Conservation (phyloP, 495 filamentous ascomycete species). For the Talaromyces adpressus region DNA sequence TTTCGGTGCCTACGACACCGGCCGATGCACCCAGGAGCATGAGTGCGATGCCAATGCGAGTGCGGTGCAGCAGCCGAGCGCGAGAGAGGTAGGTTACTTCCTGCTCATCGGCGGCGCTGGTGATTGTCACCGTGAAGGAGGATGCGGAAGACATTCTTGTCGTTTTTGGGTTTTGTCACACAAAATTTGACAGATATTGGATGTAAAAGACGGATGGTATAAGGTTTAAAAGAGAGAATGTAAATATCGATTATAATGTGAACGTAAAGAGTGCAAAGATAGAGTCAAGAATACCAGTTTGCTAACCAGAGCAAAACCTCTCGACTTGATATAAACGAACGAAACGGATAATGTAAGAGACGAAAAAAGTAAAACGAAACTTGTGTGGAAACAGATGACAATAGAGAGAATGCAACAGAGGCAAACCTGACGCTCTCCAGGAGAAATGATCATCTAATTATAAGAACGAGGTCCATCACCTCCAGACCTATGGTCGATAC, state of each 20-base stretch:
- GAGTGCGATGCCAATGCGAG: conserved; percentile 29
- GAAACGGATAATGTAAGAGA: not conserved
- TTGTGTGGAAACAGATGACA: not conserved
- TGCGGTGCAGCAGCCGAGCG: conserved; percentile 27
- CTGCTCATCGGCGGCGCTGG: conserved; percentile 26
- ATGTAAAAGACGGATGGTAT: not conserved
- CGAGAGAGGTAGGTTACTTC: conserved; percentile 33
- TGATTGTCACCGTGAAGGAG: conserved; percentile 22
- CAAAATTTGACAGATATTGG: not conserved
- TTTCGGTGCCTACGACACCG: conserved; percentile 35
- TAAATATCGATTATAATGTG: not conserved
- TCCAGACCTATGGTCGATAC: not conserved
- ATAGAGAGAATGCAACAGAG: not conserved
- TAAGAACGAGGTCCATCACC: not conserved
- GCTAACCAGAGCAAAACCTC: conserved; percentile 5
- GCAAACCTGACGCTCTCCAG: not conserved
- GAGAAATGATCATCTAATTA: conserved; percentile 1
- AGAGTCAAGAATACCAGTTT: conserved; percentile 2
- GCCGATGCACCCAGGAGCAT: conserved; percentile 27
- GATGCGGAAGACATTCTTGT: not conserved
- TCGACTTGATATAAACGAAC: not conserved
- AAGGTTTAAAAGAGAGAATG: not conserved
- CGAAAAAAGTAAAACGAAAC: not conserved
- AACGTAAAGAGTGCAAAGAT: not conserved
- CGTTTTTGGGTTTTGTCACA: not conserved